Evolutionary conservation across 768 basidiomycete species (phyloP).

Genomic region (Harrya chromipes): DNA sequence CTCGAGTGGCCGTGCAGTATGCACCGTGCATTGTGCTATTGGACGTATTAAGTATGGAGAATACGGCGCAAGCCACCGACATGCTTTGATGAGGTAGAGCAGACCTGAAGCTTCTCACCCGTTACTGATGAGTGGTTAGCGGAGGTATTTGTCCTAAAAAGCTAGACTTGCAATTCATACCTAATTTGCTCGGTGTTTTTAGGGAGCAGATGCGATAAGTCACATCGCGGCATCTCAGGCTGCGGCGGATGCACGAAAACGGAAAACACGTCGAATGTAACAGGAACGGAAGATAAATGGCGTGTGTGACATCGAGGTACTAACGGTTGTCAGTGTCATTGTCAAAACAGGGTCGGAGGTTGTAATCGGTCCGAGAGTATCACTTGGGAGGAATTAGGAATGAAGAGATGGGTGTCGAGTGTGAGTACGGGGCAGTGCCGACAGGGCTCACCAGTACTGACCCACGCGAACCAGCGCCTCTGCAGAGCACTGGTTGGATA

Average conservation of each 20-base stretch:
- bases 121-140: background rate
- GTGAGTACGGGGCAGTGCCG: constrained; percentile 8
- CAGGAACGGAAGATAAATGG: background rate
- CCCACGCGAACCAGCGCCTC: constrained; percentile 12
- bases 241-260: constrained; percentile 16
- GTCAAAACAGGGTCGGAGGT: background rate
- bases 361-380: background rate
- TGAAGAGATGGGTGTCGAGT: background rate
- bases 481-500: background rate
- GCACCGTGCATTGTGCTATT: constrained; percentile 7
- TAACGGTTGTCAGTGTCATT: background rate
- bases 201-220: constrained; percentile 5
- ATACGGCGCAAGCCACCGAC: constrained; percentile 5
- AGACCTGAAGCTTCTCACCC: background rate
- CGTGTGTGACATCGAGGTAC: constrained; percentile 4
- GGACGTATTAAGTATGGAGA: constrained; percentile 6
- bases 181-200: constrained; percentile 17
- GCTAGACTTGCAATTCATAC: background rate
- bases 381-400: background rate
- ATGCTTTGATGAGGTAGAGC: background rate
- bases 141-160: background rate
- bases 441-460: constrained; percentile 5
- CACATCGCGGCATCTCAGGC: constrained; percentile 19
- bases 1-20: constrained; percentile 13
- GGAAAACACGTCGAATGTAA: constrained; percentile 1